Base-by-base conservation (phyloP, 108 stramenopile genomes). In the Cyclotella kingstonii region DNA sequence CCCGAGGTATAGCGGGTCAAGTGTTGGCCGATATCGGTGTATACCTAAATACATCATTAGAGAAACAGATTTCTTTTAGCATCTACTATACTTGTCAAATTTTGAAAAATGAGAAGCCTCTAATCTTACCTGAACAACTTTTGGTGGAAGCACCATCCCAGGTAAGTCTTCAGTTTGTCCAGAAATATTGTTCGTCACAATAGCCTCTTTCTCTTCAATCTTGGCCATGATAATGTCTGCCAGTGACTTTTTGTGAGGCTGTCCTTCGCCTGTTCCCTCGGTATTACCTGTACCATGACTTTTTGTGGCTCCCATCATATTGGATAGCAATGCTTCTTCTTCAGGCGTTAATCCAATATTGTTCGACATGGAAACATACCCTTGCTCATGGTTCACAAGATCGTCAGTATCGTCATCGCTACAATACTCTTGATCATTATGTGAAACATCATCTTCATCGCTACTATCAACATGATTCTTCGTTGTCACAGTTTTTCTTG, bases 211-310 rank as follows among this genome's bases (percentile, higher is more conserved):
- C 76, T 96, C 95, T n/a, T 79, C 74, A 66, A 99, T 96, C 73
- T 98, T 97, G 49, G 90, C 95, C 86, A 98, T 81, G 63, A 99
- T 97, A 27, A 99, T 93, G 81, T 99, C 98, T 14, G 96, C 97
- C 47, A 99, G 80, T 38, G 91, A 89, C 30, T 75, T 77, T 23
- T 82, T 57, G 42, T 77, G 41, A 29, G 52, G 52, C 52, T 41
- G 50, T 10, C 17, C 71, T 56, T 85, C 80, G n/a, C n/a, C n/a
- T n/a, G n/a, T n/a, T n/a, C n/a, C n/a, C 8, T 36, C 66, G 35
- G 23, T 38, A 46, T 62, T 70, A 22, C 70, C 77, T 21, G 1
- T 33, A 3, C 41, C 27, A 41, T 40, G 21, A 34, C 23, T 30
- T 14, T 63, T 33, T 25, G 64, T 70, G 11, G 49, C 50, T 14